Conservation (phyloP, 768 basidiomycete species). For the Porphyrellus cyaneotinctus region DNA sequence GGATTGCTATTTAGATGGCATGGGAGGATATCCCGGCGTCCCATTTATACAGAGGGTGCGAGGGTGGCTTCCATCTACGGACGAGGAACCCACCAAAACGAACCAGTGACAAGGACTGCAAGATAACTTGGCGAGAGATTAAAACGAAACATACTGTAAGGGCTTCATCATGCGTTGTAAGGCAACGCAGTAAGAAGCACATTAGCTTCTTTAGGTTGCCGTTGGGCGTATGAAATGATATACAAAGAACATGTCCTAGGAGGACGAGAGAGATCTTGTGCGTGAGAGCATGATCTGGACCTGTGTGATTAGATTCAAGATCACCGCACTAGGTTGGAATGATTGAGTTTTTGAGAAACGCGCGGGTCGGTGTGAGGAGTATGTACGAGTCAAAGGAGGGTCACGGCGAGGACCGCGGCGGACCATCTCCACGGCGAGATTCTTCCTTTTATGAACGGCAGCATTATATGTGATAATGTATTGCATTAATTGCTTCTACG, state of each 20-base stretch:
- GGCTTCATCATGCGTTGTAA: slow-evolving; percentile 28
- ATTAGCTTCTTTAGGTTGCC: slow-evolving; percentile 12
- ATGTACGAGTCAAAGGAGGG: background rate
- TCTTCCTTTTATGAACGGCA: slow-evolving; percentile 1
- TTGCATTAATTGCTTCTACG: slow-evolving; percentile 28
- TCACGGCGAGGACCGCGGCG: slow-evolving; percentile 21
- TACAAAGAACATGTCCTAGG: slow-evolving; percentile 17
- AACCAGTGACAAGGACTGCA: slow-evolving; percentile 9
- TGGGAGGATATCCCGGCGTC: slow-evolving; percentile 2
- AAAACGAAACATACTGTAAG: slow-evolving; percentile 22
- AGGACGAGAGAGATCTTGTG: slow-evolving; percentile 10
- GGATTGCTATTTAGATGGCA: background rate
- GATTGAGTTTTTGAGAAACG: slow-evolving; percentile 18
- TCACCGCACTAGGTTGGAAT: slow-evolving; percentile 26
- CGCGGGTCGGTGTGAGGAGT: background rate
- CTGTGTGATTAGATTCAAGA: slow-evolving; percentile 27
- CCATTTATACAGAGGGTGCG: slow-evolving; percentile 27
- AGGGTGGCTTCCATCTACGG: slow-evolving; percentile 23
- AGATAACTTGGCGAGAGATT: slow-evolving; percentile 27
- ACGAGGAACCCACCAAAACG: slow-evolving; percentile 16
- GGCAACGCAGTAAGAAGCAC: slow-evolving; percentile 27
- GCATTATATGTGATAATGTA: slow-evolving; percentile 13
- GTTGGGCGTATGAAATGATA: slow-evolving; percentile 6
- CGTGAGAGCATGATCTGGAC: slow-evolving; percentile 12
- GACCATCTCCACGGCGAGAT: slow-evolving; percentile 17